Evolutionary conservation across 371 early-diverging fungal genomes (phyloP).

Genomic region (Fennellomyces sp.): DNA sequence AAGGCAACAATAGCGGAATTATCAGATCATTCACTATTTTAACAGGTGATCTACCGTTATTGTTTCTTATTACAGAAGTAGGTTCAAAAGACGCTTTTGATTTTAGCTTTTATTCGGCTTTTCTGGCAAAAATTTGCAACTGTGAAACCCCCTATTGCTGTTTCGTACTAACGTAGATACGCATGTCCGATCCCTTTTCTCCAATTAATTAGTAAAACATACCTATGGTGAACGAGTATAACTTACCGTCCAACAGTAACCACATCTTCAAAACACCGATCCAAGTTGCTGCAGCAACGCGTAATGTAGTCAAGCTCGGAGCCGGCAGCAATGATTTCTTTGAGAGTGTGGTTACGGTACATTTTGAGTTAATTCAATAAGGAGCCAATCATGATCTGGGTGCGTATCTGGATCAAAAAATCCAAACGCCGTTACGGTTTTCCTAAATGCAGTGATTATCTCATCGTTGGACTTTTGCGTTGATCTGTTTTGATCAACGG

Average conservation of each 20-base stretch:
- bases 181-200: conserved; percentile 7
- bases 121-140: too few relatives aligned
- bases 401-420: conserved; percentile 5
- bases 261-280: conserved; percentile 9
- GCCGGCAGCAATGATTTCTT: neutral
- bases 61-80: too few relatives aligned
- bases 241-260: neutral
- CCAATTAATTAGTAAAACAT: neutral
- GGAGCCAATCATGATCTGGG: conserved; percentile 3
- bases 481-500: neutral
- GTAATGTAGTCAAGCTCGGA: conserved; percentile 8
- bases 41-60: too few relatives aligned
- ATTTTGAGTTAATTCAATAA: neutral
- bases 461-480: neutral
- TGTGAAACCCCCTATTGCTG: too few relatives aligned
- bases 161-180: conserved; percentile 3
- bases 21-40: too few relatives aligned
- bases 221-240: neutral
- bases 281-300: conserved; percentile 3
- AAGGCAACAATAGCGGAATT: too few relatives aligned
- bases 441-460: neutral
- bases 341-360: neutral
- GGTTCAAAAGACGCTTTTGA: too few relatives aligned
- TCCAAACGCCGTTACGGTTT: conserved; percentile 4
- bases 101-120: too few relatives aligned